Percentiles rank a stretch among this genome's conserved stretches.
phyloP scores from a whole-genome alignment of 495 filamentous ascomycete species.

The Neurospora hispaniola region DNA sequence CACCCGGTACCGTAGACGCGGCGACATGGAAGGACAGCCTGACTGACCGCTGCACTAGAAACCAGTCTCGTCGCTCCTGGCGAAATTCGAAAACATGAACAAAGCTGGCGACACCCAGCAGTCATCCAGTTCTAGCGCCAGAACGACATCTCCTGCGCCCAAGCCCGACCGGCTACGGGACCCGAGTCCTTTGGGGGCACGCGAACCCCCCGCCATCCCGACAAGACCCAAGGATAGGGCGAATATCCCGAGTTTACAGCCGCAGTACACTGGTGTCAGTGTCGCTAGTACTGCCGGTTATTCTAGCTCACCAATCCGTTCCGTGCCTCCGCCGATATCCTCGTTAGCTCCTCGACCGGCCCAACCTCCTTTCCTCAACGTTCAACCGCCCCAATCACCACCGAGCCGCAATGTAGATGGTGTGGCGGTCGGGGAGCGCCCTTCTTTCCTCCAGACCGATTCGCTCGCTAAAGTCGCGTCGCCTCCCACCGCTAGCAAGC shows the following conservation, averaged over 20 bases:
- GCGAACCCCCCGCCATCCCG: conserved; percentile 43
- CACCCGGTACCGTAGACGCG: background rate
- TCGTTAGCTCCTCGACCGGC: conserved; percentile 36
- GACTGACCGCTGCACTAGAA: conserved; percentile 32
- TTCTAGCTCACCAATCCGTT: conserved; percentile 19
- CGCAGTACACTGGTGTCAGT: conserved; percentile 10
- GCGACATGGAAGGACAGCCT: background rate
- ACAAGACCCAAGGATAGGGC: conserved; percentile 30
- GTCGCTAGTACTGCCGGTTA: background rate
- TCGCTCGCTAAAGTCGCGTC: conserved; percentile 38
- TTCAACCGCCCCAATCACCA: conserved; percentile 69
- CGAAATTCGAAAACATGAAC: conserved; percentile 84
- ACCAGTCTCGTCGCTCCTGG: conserved; percentile 85
- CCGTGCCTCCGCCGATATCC: conserved; percentile 23
- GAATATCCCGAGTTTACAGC: conserved; percentile 14
- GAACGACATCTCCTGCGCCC: conserved; percentile 25
- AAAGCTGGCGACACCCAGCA: conserved; percentile 34
- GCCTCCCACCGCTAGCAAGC: conserved; percentile 38
- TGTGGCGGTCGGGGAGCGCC: conserved; percentile 25
- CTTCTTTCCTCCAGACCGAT: conserved; percentile 35
- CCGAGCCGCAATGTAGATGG: conserved; percentile 37
- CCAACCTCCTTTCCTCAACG: conserved; percentile 54
- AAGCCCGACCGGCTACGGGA: conserved; percentile 33
- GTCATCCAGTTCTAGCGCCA: conserved; percentile 8
- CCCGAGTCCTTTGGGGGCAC: conserved; percentile 35